A percentile compares a stretch with the other conserved stretches of the same genome.
Conservation (phyloP, 805 yeast species). For the Candida koratica region DNA sequence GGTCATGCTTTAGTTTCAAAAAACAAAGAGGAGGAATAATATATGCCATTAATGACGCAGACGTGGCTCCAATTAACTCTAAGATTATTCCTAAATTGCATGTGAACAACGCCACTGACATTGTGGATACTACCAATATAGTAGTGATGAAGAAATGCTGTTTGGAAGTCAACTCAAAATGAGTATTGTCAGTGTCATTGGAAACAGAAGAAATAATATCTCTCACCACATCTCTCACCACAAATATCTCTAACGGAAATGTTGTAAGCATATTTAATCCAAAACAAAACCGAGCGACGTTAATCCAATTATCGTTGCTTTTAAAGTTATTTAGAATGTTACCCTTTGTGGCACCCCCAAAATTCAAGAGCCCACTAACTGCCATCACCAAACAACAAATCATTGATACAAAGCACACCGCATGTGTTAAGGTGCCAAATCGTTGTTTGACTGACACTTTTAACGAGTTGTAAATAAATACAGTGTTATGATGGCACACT, state of each 20-base stretch:
- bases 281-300: constrained; percentile 84
- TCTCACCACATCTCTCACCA: constrained; percentile 79
- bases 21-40: constrained; percentile 86
- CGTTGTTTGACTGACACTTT: constrained; percentile 70
- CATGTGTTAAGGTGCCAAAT: constrained; percentile 75
- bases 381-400: constrained; percentile 76
- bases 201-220: constrained; percentile 45
- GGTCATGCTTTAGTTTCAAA: constrained; percentile 53
- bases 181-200: constrained; percentile 26
- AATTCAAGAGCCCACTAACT: constrained; percentile 68
- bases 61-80: constrained; percentile 88
- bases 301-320: constrained; percentile 65
- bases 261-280: constrained; percentile 93
- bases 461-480: constrained; percentile 83
- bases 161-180: constrained; percentile 38
- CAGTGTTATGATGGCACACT: constrained; percentile 93
- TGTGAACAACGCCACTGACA: constrained; percentile 72
- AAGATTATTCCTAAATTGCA: constrained; percentile 87
- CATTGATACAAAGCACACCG: constrained; percentile 78
- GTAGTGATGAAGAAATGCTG: constrained; percentile 67
- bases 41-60: constrained; percentile 90
- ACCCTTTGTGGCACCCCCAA: constrained; percentile 78
- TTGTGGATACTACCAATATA: constrained; percentile 58
- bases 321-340: constrained; percentile 86
- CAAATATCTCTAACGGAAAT: constrained; percentile 86